These are phyloP conservation scores for Cryptococcus sp. DNA, from an alignment of 1,284 basidiomycete genomes.

Conservation along the genomic window DNA sequence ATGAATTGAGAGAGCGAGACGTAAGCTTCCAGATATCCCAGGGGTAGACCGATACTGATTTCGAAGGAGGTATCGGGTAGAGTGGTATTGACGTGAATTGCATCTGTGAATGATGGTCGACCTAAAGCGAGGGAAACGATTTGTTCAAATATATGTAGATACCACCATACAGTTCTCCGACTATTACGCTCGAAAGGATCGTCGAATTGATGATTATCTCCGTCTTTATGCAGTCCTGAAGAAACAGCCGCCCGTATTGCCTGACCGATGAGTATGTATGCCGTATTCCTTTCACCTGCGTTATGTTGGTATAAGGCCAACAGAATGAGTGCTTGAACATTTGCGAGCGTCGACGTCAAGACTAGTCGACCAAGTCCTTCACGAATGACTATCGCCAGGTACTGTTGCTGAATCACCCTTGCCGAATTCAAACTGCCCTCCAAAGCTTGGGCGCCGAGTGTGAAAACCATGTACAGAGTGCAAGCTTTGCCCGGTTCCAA, in stretches of 20 bases:
- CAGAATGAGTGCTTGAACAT: conserved; percentile 19
- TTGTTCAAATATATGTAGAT: conserved; percentile 18
- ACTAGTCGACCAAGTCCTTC: conserved; percentile 11
- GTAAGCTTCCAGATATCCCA: conserved; percentile 7
- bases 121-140: conserved; percentile 17
- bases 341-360: conserved; percentile 11
- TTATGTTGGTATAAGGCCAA: conserved; percentile 22
- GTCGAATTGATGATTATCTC: conserved; percentile 14
- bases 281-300: conserved; percentile 18
- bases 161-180: conserved; percentile 20
- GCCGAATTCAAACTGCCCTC: conserved; percentile 4
- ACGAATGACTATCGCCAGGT: conserved; percentile 10
- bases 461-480: conserved; percentile 13
- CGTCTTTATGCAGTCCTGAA: conserved; percentile 16
- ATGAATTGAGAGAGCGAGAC: conserved; percentile 9
- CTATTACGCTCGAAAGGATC: conserved; percentile 14
- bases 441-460: conserved; percentile 14
- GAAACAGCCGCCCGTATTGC: conserved; percentile 13
- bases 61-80: conserved; percentile 15
- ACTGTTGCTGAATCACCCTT: conserved; percentile 6
- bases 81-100: conserved; percentile 6
- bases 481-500: conserved; percentile 8
- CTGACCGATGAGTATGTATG: conserved; percentile 17
- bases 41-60: conserved; percentile 8
- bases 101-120: conserved; percentile 17